These are phyloP conservation scores for Candida peoriensis DNA, from an alignment of 805 yeast genomes.

Conservation along the genomic window DNA sequence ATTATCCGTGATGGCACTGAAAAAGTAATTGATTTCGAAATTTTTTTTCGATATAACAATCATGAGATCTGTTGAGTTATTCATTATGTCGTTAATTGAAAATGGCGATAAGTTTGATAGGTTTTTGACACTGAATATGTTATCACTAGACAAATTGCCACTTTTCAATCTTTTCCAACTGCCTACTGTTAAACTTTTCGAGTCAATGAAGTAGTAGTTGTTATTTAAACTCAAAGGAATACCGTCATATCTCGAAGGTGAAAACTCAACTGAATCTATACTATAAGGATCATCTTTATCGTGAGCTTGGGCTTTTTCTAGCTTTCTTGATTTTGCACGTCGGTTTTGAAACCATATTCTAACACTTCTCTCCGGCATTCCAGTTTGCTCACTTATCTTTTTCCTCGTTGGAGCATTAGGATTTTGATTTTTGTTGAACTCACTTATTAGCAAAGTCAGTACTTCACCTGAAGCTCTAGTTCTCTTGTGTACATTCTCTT, in stretches of 20 bases:
- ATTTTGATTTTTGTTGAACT: conserved; percentile 67
- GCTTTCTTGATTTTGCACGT: conserved; percentile 70
- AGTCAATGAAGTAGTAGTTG: conserved; percentile 63
- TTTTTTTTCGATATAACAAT: conserved; percentile 68
- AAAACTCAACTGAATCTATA: conserved; percentile 5
- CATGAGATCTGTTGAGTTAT: conserved; percentile 59
- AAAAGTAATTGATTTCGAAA: conserved; percentile 71
- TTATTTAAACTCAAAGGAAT: conserved; percentile 57
- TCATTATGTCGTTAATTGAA: conserved; percentile 58
- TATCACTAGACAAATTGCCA: conserved; percentile 42
- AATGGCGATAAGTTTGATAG: conserved; percentile 64
- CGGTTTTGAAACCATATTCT: conserved; percentile 92
- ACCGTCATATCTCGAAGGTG: conserved; percentile 29
- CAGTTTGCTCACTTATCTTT: conserved; percentile 63
- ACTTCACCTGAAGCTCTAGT: conserved; percentile 81
- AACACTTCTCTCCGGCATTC: conserved; percentile 83
- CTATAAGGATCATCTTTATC: conserved; percentile 16
- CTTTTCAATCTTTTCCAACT: conserved; percentile 75
- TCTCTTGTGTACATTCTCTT: conserved; percentile 36
- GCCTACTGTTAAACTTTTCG: conserved; percentile 67
- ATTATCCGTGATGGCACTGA: conserved; percentile 60
- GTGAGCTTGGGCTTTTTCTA: conserved; percentile 41
- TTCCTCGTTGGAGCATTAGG: conserved; percentile 72
- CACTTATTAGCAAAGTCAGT: conserved; percentile 58
- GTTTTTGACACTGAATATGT: conserved; percentile 34